Base-by-base conservation (phyloP, 176 grass and related monocot genomes). In the Guadua angustifolia region DNA sequence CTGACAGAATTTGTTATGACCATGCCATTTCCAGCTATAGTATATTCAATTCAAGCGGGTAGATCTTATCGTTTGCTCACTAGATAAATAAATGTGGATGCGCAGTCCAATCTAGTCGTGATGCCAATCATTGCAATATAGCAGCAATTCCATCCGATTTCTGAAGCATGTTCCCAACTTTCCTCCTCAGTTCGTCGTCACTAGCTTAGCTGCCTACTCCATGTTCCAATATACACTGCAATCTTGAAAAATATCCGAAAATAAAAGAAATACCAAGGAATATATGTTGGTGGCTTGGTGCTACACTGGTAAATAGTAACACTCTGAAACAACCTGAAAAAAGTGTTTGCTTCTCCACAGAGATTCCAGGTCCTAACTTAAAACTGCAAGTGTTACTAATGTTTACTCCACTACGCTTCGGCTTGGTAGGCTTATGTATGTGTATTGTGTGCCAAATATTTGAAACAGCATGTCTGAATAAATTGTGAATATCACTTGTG, bases 131-230 rank as follows among this genome's bases (percentile, higher is more conserved):
- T 86, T 58, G 65, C 47, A 15, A 3, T 66, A 77, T 9, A 76
- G 39, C n/a, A 71, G 71, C 38, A 13, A 17, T 10, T 60, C 73
- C 67, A 3, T 24, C 88, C 64, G 70, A 64, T 79, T 86, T 63
- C 55, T 60, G 24, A n/a, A 66, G 88, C 82, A 82, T 78, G 78
- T 86, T 89, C 88, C 26, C 4, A 36, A 40, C 43, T 42, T 60
- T 25, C 16, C 38, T 75, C 25, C 44, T 42, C 16, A 13, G 0
- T 26, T 32, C 47, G 16, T 57, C 15, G 9, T 78, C 57, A 55
- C 47, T 32, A 9, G n/a, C n/a, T n/a, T n/a, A n/a, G n/a, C n/a
- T n/a, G n/a, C n/a, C n/a, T n/a, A n/a, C n/a, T n/a, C 38, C 83
- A 64, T 72, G 70, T 88, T 74, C 75, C 75, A 14, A 11, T 74